phyloP scores from a whole-genome alignment of 257 asterid genomes.

The Nicotiana paniculata region DNA sequence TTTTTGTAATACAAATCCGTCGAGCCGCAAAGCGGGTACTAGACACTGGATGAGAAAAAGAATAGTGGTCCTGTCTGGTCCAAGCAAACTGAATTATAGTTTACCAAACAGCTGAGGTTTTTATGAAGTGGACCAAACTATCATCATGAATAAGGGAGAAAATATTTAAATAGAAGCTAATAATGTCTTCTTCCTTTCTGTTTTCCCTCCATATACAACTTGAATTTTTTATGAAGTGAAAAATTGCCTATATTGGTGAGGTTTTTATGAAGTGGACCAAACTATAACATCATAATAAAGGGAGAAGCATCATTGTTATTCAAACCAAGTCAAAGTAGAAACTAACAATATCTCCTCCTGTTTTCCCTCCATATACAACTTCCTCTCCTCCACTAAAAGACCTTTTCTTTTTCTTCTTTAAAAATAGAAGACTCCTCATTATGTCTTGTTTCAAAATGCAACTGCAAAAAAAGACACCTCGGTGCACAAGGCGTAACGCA shows the following conservation, averaged over 20 bases:
- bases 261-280: not conserved
- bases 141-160: not conserved
- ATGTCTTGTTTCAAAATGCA: not conserved
- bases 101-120: not conserved
- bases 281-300: not conserved
- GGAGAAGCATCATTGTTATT: not conserved
- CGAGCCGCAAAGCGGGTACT: no score
- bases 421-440: no score
- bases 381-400: not conserved
- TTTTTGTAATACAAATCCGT: no score
- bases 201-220: not conserved
- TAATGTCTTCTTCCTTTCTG: not conserved
- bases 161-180: not conserved
- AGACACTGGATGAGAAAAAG: no score
- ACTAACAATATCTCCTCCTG: not conserved
- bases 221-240: no score
- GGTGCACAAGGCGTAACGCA: accelerated
- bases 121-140: not conserved
- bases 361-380: not conserved
- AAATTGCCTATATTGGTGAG: not conserved
- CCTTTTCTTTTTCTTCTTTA: not conserved
- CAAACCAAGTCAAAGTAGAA: not conserved
- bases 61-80: not conserved
- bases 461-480: not conserved
- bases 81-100: not conserved